Conservation (phyloP, 1,284 basidiomycete species). For the Trichosporon coremiiforme region DNA sequence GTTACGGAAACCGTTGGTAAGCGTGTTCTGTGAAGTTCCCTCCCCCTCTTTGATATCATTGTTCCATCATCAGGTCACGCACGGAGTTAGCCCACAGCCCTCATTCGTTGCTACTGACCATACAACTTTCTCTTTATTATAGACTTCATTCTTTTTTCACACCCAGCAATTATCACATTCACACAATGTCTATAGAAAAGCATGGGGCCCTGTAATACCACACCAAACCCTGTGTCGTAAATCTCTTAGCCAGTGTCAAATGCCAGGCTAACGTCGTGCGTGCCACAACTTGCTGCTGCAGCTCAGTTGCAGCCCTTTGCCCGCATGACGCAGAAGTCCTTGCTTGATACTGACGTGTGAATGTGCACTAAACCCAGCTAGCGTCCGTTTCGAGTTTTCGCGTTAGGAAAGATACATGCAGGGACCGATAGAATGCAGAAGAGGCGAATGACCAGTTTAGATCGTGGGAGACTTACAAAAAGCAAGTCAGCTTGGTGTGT, state of each 20-base stretch:
- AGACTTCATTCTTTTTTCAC: constrained; percentile 26
- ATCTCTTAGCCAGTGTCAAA: constrained; percentile 14
- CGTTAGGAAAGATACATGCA: constrained; percentile 13
- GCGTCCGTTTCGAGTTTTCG: background rate
- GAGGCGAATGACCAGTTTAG: background rate
- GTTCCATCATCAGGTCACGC: constrained; percentile 9
- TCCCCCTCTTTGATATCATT: constrained; percentile 11
- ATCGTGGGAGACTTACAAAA: too few species aligned
- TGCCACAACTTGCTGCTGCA: constrained; percentile 6
- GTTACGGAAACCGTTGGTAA: constrained; percentile 45
- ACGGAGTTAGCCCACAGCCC: constrained; percentile 16
- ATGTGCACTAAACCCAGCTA: background rate
- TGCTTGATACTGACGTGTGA: constrained; percentile 10
- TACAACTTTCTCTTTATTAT: constrained; percentile 7
- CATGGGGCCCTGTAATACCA: constrained; percentile 16
- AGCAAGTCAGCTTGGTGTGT: too few species aligned
- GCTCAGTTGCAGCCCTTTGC: background rate
- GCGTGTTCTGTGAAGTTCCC: constrained; percentile 20
- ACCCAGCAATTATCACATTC: constrained; percentile 23
- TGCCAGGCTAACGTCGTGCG: constrained; percentile 26
- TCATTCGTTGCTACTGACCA: constrained; percentile 26
- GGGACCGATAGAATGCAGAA: background rate
- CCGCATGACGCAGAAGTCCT: constrained; percentile 13
- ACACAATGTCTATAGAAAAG: constrained; percentile 26
- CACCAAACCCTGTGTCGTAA: constrained; percentile 12